A percentile compares a stretch with the other conserved stretches of the same genome.
These are phyloP conservation scores for Candida oleophila DNA, from an alignment of 805 yeast species.

Conservation along the genomic window DNA sequence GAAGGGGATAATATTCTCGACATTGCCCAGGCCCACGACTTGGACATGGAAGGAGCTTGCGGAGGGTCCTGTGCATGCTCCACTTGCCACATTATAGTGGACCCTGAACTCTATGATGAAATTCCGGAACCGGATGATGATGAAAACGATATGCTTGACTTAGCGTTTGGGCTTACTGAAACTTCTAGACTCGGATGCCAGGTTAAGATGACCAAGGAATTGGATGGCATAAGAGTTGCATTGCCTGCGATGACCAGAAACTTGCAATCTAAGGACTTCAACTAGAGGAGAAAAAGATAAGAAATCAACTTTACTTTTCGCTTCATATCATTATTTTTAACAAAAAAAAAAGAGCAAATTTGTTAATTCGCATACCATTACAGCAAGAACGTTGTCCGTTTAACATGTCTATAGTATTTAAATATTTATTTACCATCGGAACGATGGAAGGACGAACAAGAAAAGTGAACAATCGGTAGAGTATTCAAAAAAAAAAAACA, in stretches of 20 bases:
- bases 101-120: slow-evolving; percentile 88
- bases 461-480: not conserved
- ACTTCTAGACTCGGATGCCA: slow-evolving; percentile 97
- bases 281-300: slow-evolving; percentile 18
- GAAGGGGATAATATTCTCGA: slow-evolving; percentile 92
- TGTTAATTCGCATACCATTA: not conserved
- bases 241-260: slow-evolving; percentile 97
- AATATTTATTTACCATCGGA: not conserved
- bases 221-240: slow-evolving; percentile 93
- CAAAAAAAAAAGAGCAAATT: not conserved
- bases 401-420: not conserved
- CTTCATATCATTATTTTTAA: no score
- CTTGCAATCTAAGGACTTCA: slow-evolving; percentile 78
- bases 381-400: not conserved
- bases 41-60: slow-evolving; percentile 98
- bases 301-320: not conserved
- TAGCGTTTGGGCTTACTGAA: slow-evolving; percentile 96
- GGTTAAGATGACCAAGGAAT: slow-evolving; percentile 80
- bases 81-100: slow-evolving; percentile 95
- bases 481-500: not conserved
- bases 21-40: slow-evolving; percentile 88
- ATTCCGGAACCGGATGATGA: slow-evolving; percentile 96
- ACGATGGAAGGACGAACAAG: not conserved
- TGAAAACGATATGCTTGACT: slow-evolving; percentile 96
- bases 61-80: slow-evolving; percentile 99